phyloP scores from a whole-genome alignment of 371 early-diverging fungal genomes.

The Basidiobolus meristosporus region DNA sequence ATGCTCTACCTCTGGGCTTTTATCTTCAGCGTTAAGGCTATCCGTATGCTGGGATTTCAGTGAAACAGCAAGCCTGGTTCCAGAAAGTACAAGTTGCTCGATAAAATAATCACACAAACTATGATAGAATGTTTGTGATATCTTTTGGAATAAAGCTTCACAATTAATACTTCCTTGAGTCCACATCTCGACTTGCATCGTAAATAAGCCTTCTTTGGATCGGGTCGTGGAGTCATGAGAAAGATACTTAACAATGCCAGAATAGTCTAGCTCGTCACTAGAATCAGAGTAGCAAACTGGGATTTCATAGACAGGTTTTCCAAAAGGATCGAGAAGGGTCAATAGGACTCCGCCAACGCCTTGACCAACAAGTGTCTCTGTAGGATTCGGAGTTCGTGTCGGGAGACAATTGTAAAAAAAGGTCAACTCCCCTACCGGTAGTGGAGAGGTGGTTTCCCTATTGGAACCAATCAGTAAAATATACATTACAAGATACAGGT shows the following conservation, averaged over 20 bases:
- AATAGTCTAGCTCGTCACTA: constrained; percentile 11
- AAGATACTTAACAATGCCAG: constrained; percentile 7
- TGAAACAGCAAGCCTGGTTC: background rate
- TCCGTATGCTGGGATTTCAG: background rate
- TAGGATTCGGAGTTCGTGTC: constrained; percentile 17
- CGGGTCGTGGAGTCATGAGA: constrained; percentile 2
- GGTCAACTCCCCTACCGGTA: constrained; percentile 22
- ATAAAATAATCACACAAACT: constrained; percentile 47
- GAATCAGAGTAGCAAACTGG: constrained; percentile 7
- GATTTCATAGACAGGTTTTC: constrained; percentile 14
- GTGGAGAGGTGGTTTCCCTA: too few species aligned
- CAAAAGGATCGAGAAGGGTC: constrained; percentile 23
- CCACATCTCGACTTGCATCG: constrained; percentile 48
- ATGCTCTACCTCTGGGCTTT: constrained; percentile 5
- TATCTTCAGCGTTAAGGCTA: background rate
- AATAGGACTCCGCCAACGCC: constrained; percentile 51
- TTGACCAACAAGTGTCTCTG: constrained; percentile 45
- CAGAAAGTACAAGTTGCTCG: constrained; percentile 17
- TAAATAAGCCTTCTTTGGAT: constrained; percentile 10
- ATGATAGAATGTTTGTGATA: constrained; percentile 29
- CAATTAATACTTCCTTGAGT: constrained; percentile 33
- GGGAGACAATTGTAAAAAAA: constrained; percentile 37
- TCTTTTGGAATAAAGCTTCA: constrained; percentile 18
- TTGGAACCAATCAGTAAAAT: constrained; percentile 6
- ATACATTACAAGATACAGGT: background rate